Evolutionary conservation across 1,139 yeast genomes (phyloP), one percentile per base, ranked within the genome.

Genomic region (Saccharomyces hybrid): DNA sequence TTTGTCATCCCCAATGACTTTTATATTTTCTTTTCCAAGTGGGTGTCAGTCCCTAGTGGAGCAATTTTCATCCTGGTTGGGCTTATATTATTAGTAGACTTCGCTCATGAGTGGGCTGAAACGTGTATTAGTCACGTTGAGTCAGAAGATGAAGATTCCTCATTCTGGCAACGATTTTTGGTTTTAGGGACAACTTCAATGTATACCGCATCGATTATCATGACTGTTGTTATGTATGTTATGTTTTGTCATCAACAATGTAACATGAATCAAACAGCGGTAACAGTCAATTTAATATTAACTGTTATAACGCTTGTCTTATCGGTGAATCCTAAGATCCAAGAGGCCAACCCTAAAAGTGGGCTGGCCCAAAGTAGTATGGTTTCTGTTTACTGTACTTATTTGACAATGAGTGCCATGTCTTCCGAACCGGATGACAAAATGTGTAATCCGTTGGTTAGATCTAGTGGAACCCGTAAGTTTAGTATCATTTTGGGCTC

Each of bases 91-190:
- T 73, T 95, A 53, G 98, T 95, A 31, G 99, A 95, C 71, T 93
- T 90, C 76, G 98, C 99, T 11, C 99, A 95, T 71, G 95, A 95
- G 57, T 95, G 98, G 97, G 98, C 99, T 0, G 99, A 95, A 65
- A 88, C 87, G 9, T 95, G 99, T 68, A 79, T 93, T 54, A 93
- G 86, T 61, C 88, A 89, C 64, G 89, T 93, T 50, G 98, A 93
- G 69, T 77, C 81, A 61, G 95, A 87, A 61, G 96, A 91, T 59
- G 85, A 91, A 51, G 80, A 83, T 53, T 64, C 76, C 2, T 56
- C 67, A 2, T 79, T 88, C 61, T 93, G 99, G 99, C 83, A 88
- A 64, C 77, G 81, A 48, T 72, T 91, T 25, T 76, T 95, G 49
- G 81, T 93, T 38, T 89, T 96, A 1, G 96, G 98, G 0, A 93